These are phyloP conservation scores for Glebionis coronaria DNA, from an alignment of 129 eudicot species.

Conservation along the genomic window DNA sequence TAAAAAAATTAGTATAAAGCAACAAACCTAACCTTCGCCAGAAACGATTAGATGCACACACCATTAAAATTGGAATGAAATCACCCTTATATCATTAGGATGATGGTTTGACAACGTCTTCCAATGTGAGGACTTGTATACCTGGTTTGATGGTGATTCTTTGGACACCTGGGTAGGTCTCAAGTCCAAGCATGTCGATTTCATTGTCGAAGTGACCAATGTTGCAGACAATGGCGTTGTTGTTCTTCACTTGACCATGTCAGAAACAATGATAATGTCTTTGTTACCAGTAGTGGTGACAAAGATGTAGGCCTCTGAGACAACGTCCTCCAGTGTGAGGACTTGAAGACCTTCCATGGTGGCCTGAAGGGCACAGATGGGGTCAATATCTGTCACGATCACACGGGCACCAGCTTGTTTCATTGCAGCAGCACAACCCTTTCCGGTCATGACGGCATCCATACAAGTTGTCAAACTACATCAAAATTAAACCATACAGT, in stretches of 20 bases:
- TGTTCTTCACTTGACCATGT: slow-evolving; percentile 46
- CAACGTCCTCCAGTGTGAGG: slow-evolving; percentile 42
- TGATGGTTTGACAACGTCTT: too few relatives aligned
- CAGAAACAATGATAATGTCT: slow-evolving; percentile 49
- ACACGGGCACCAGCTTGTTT: slow-evolving; percentile 57
- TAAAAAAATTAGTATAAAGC: too few relatives aligned
- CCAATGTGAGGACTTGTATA: too few relatives aligned
- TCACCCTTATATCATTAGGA: too few relatives aligned
- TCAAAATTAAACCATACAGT: not conserved
- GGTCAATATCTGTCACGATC: slow-evolving; percentile 50
- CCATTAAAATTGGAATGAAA: too few relatives aligned
- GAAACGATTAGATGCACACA: too few relatives aligned
- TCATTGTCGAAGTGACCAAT: too few relatives aligned
- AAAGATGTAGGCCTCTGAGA: slow-evolving; percentile 42
- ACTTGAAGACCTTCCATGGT: slow-evolving; percentile 49
- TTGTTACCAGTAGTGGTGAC: slow-evolving; percentile 54
- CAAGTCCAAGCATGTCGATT: too few relatives aligned
- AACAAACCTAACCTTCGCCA: too few relatives aligned
- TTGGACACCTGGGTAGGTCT: too few relatives aligned
- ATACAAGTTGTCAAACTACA: slow-evolving; percentile 45
- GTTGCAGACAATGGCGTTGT: slow-evolving; percentile 53
- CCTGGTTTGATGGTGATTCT: too few relatives aligned
- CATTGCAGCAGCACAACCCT: slow-evolving; percentile 53
- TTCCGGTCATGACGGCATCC: slow-evolving; percentile 50
- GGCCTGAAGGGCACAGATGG: slow-evolving; percentile 52